Evolutionary conservation across 2,329 filamentous ascomycete genomes (phyloP), one percentile per base, ranked within the genome.

Genomic region (Aspergillaceae sp.): DNA sequence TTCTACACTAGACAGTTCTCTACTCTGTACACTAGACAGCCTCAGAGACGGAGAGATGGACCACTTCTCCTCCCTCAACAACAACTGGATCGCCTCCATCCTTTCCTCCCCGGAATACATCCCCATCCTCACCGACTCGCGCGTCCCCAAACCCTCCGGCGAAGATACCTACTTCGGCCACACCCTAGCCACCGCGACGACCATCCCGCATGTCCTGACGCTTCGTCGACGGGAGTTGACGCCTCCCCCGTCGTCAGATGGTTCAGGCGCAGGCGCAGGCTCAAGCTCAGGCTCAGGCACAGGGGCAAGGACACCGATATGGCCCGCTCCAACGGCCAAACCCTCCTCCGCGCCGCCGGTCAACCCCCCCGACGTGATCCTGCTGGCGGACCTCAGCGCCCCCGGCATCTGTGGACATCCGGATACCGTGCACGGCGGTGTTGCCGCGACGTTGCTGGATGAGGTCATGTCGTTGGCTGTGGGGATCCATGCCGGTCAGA

Each of bases 81-180:
- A 38, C 36, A 38, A 38, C 36, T 66, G 65, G 62, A 57, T 60
- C 36, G 52, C 56, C 11, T 54, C 53, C 6, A 56, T 65, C 29
- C 56, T 69, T 44, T 52, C 60, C 38, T 59, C 61, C 11, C 49
- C 60, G 11, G 57, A 64, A 48, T 71, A 71, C 55, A 58, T 55
- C 40, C 52, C 64, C 29, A 64, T 71, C 44, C 55, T 57, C 38
- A 70, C 68, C 40, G 65, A 63, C 49, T 68, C 68, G 2, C 65
- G 70, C 7, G 56, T 57, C 7, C 52, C 59, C 51, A 72, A 73
- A 49, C 57, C 61, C 6, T 49, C 56, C 32, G 68, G 69, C 40
- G 70, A 73, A 60, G 69, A 73, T 46, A 63, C 63, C 44, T 72
- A 64, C 57, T 67, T 72, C 46, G 58, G 64, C 6, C 52, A 56